Base-by-base conservation (phyloP, 2,329 filamentous ascomycete species). In the Pyricularia grisea region DNA sequence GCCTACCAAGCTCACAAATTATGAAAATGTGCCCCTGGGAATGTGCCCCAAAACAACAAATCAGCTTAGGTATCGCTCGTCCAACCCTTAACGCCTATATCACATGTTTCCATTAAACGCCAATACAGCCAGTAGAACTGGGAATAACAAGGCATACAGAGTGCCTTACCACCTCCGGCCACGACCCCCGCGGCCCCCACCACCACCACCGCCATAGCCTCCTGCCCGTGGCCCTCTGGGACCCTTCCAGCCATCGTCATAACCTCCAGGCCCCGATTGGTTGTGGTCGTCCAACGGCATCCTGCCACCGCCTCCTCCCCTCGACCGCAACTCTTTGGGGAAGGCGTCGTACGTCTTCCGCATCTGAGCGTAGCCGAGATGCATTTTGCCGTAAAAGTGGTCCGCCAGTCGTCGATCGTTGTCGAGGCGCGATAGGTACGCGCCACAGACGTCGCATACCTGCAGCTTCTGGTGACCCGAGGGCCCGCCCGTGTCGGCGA, bases 341-440 rank as follows among this genome's bases (percentile, higher is more conserved):
- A 99, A 88, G n/a, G 87, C 83, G 69, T 97, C 93, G 75, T 88
- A 93, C 3, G 93, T 95, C 84, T 95, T 97, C 74, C 95, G 88
- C 95, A 99, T 99, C 81, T 97, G 92, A 20, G 95, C 95, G 78
- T 98, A 99, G 0, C 95, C 95, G 69, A 99, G 82, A 77, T 99
- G 95, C 95, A 99, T 99, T 84, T 99, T 99, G 27, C 95, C 95
- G 79, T 97, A 98, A 78, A 99, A 99, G 79, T 99, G 95, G 77
- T 99, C 95, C 25, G 95, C 95, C 76, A 99, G 79, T 33, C 95
- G 87, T 50, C 95, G 87, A 78, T 99, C 95, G 77, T 99, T 99
- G 77, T 99, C 95, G 36, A 99, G 85, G 27, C 95, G 84, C 71
- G 90, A 93, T 55, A 99, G 85, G 78, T 98, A 99, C 6, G 95